Evolutionary conservation across 1,284 basidiomycete species (phyloP).

Genomic region (Salmacisia buchloeana): DNA sequence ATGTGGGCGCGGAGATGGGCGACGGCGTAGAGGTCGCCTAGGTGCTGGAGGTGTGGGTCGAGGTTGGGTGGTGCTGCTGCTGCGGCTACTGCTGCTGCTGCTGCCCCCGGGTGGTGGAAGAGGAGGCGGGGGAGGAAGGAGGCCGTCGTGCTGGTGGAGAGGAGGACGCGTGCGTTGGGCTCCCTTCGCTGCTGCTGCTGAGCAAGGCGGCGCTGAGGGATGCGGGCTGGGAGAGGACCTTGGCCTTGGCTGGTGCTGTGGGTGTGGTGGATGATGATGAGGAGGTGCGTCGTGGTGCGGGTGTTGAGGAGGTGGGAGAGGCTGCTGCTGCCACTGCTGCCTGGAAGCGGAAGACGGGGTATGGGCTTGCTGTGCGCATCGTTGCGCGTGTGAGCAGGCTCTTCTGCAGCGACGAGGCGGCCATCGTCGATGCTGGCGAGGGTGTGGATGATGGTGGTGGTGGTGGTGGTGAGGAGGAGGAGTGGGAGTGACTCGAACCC

Average conservation of each 20-base stretch:
- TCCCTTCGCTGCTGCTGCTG: conserved; percentile 2
- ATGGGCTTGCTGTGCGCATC: background rate
- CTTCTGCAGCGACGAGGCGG: conserved; percentile 2
- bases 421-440: background rate
- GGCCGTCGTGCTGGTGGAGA: background rate
- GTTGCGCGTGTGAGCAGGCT: background rate
- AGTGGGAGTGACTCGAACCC: too few relatives aligned
- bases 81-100: background rate
- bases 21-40: background rate
- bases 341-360: conserved; percentile 8
- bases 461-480: too few relatives aligned
- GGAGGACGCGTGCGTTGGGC: background rate
- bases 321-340: too few relatives aligned
- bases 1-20: background rate
- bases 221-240: background rate
- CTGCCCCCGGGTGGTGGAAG: background rate
- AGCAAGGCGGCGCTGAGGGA: background rate
- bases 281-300: background rate
- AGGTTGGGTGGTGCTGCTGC: background rate
- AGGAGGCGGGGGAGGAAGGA: background rate
- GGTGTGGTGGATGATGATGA: background rate
- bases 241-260: background rate
- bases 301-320: too few relatives aligned
- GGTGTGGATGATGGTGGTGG: background rate
- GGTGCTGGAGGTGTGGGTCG: background rate